phyloP scores from a whole-genome alignment of 1,284 basidiomycete species.

The Schizophyllum amplum region DNA sequence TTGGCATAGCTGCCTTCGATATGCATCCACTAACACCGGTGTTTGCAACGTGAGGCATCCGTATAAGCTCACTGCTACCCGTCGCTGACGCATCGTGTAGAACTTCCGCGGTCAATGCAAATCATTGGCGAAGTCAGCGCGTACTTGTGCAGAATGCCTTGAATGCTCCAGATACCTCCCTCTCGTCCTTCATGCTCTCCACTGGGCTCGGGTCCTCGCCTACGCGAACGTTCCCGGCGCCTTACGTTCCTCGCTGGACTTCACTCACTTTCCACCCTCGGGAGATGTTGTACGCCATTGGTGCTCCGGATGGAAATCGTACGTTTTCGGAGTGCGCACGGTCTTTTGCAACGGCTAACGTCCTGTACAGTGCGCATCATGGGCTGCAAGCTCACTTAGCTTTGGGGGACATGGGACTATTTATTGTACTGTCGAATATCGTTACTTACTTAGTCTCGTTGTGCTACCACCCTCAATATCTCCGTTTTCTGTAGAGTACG shows the following conservation, averaged over 20 bases:
- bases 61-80: not conserved
- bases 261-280: conserved; percentile 71
- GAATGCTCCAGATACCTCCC: conserved; percentile 20
- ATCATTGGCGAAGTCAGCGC: conserved; percentile 58
- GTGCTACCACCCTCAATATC: no score
- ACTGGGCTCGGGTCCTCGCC: conserved; percentile 49
- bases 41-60: conserved; percentile 70
- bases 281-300: conserved; percentile 73
- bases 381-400: conserved; percentile 21
- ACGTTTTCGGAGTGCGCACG: conserved; percentile 20
- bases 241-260: conserved; percentile 53
- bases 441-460: no score
- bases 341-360: not conserved
- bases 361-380: conserved; percentile 22
- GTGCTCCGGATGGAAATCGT: conserved; percentile 68
- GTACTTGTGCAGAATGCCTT: conserved; percentile 50
- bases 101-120: conserved; percentile 50
- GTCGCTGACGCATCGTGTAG: conserved; percentile 26
- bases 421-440: no score
- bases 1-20: conserved; percentile 80
- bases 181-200: conserved; percentile 43
- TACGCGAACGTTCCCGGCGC: conserved; percentile 42
- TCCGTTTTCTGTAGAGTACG: no score
- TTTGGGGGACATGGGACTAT: no score
- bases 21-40: conserved; percentile 83